A percentile compares a stretch with the other conserved stretches of the same genome.
These are phyloP conservation scores for Nyssa sinensis DNA, from an alignment of 148 eudicot genomes.

Conservation along the genomic window DNA sequence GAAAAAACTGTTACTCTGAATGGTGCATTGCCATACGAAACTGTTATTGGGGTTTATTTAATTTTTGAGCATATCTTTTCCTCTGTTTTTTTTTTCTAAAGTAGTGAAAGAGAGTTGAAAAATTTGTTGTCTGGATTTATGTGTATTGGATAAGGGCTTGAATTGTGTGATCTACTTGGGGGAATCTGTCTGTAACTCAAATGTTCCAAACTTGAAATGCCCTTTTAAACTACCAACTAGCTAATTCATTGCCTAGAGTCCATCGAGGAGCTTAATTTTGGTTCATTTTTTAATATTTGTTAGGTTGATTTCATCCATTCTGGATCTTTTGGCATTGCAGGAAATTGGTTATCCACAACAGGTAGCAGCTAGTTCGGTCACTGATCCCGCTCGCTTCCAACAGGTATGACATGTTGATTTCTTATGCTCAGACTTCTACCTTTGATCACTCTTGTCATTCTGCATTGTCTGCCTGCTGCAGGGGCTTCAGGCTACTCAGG, in stretches of 20 bases:
- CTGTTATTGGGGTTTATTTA: too few species aligned
- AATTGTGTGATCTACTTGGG: neutral
- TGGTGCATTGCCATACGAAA: too few species aligned
- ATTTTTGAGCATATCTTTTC: too few species aligned
- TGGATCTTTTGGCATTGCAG: slow-evolving; percentile 26
- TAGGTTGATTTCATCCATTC: neutral
- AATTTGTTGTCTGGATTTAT: neutral
- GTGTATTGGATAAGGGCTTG: neutral
- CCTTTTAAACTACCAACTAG: neutral
- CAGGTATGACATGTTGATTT: slow-evolving; percentile 39
- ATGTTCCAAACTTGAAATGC: neutral
- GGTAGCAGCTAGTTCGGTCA: slow-evolving; percentile 35
- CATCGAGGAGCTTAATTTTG: neutral
- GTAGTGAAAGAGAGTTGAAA: neutral
- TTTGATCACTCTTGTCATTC: slow-evolving; percentile 3
- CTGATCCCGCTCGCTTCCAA: slow-evolving; percentile 52
- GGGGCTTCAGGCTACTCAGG: slow-evolving; percentile 62
- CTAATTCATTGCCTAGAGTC: neutral
- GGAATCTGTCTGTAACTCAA: neutral
- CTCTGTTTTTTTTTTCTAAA: too few species aligned
- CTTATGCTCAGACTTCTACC: slow-evolving; percentile 1
- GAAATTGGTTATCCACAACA: slow-evolving; percentile 50
- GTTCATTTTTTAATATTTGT: neutral
- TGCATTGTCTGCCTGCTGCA: slow-evolving; percentile 20
- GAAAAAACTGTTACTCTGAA: too few species aligned